Evolutionary conservation across 1,139 yeast species (phyloP).

Genomic region (Geotrichum aggregatum): DNA sequence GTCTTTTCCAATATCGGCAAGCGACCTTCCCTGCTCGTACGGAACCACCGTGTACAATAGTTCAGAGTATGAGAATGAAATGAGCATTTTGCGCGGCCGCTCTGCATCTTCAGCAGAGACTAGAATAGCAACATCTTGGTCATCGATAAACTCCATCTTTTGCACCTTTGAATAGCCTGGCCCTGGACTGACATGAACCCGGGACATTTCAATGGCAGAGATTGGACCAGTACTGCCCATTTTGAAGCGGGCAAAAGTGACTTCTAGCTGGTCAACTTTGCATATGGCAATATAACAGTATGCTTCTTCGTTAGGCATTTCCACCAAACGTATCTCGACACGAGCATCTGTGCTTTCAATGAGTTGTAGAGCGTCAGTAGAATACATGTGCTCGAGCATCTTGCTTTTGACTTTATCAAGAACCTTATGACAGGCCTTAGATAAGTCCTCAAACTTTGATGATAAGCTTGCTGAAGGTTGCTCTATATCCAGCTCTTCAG

Average conservation of each 20-base stretch:
- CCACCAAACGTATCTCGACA: constrained; percentile 5
- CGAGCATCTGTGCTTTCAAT: background rate
- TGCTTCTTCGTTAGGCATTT: constrained; percentile 1
- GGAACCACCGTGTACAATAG: background rate
- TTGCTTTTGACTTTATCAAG: constrained; percentile 23
- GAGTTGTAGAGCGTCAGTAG: constrained; percentile 1
- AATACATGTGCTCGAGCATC: constrained; percentile 20
- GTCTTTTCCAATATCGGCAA: constrained; percentile 4
- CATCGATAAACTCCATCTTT: constrained; percentile 11
- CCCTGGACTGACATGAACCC: constrained; percentile 9
- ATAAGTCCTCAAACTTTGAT: background rate
- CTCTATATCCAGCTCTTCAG: constrained; percentile 10
- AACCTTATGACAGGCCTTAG: background rate
- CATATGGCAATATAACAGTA: constrained; percentile 8
- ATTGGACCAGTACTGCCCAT: background rate
- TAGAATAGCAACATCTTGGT: constrained; percentile 1
- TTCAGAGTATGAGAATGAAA: background rate
- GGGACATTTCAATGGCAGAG: constrained; percentile 1
- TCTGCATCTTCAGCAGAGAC: constrained; percentile 2
- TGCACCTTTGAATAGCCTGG: background rate
- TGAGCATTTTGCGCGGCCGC: background rate
- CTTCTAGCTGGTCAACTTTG: background rate
- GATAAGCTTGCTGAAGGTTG: constrained; percentile 1
- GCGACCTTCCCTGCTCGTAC: background rate
- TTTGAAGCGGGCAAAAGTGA: constrained; percentile 3